A percentile compares a stretch with the other conserved stretches of the same genome.
These are phyloP conservation scores for Bauhinia variegata DNA, from an alignment of 306 rosid genomes.

Conservation along the genomic window DNA sequence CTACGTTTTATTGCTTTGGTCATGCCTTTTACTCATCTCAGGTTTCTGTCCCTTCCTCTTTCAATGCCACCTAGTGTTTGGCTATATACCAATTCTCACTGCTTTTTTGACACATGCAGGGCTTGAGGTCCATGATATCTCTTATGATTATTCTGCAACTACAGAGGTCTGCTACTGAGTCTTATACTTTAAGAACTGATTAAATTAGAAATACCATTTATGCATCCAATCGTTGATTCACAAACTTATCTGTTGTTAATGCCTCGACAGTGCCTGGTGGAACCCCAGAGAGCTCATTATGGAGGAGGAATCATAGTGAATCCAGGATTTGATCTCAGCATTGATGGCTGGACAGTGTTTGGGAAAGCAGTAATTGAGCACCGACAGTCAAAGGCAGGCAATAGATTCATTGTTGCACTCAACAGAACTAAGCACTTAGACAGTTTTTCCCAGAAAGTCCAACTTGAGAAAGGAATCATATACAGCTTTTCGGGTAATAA, in stretches of 20 bases:
- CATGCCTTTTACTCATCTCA: slow-evolving; percentile 45
- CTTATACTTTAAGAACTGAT: background rate
- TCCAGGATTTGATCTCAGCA: slow-evolving; percentile 61
- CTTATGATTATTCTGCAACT: slow-evolving; percentile 67
- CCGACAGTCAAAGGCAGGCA: slow-evolving; percentile 54
- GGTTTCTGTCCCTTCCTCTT: slow-evolving; percentile 46
- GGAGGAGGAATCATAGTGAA: slow-evolving; percentile 86
- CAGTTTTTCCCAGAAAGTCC: slow-evolving; percentile 65
- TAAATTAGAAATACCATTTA: background rate
- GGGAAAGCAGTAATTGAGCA: slow-evolving; percentile 62
- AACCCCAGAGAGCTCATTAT: slow-evolving; percentile 58
- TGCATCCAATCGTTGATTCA: background rate
- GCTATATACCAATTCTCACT: background rate
- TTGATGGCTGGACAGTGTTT: slow-evolving; percentile 59
- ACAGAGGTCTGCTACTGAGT: slow-evolving; percentile 42
- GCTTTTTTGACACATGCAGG: slow-evolving; percentile 49
- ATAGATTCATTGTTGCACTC: slow-evolving; percentile 57
- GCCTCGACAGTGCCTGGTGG: slow-evolving; percentile 63
- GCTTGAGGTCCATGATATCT: slow-evolving; percentile 39
- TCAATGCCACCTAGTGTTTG: slow-evolving; percentile 10
- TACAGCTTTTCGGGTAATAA: slow-evolving; percentile 68
- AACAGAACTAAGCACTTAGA: slow-evolving; percentile 53
- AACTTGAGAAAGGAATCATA: slow-evolving; percentile 50
- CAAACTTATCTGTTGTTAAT: slow-evolving; percentile 12
- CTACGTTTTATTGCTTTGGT: slow-evolving; percentile 36